Evolutionary conservation across 139 green algal species (phyloP), one percentile per base, ranked within the genome.

Genomic region (Penium margaritaceum): DNA sequence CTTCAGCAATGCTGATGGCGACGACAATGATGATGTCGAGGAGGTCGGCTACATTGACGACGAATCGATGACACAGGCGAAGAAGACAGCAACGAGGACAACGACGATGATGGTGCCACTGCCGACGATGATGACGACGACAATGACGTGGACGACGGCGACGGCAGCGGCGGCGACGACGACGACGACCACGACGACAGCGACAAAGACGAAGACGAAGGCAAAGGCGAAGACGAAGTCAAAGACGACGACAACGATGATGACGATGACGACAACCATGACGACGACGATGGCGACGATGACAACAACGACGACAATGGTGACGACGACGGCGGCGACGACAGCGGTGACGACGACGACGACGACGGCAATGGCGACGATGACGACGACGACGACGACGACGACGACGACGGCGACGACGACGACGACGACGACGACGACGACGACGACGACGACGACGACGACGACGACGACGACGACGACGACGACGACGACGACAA

Each of bases 391-490:
- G 43, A 53, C 43, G 43, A 53, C 43, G 43, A 53, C 43, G 43
- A 53, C 43, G 43, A 53, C 43, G 43, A 53, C 43, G 43, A 53
- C 43, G 43, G 14, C 43, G 43, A 53, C 43, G 43, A 53, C 43
- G 43, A 53, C 43, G 43, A 53, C 43, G 43, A 53, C 43, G 43
- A 53, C 43, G 43, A 53, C 43, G 43, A 53, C 43, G 43, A 53
- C 43, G 43, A 53, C 43, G 43, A 53, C 43, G 43, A 53, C 43
- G 43, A 53, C 43, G 43, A 53, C 43, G 43, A 53, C 43, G 43
- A 53, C 43, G 43, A 53, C 43, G 43, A 53, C 43, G 43, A 53
- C 43, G 43, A 53, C 43, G 43, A 53, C 43, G 43, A 53, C 43
- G 43, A 53, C 43, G 43, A 53, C 43, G 43, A 53, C 43, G 43